phyloP scores from a whole-genome alignment of 768 basidiomycete genomes.

The Boletales sp. region DNA sequence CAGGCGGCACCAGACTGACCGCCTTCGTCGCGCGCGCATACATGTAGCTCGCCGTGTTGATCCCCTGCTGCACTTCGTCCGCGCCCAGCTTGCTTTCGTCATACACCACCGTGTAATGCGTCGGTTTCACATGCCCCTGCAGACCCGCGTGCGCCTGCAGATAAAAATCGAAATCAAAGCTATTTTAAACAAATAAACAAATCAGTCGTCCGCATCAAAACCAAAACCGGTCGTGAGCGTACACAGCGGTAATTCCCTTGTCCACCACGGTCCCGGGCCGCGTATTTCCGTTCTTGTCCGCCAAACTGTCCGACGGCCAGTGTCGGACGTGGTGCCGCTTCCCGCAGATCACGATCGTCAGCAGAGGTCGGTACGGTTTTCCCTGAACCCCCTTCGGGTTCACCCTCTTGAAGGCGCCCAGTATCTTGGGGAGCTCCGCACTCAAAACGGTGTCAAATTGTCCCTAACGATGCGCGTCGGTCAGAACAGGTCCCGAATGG shows the following conservation, averaged over 20 bases:
- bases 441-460: slow-evolving; percentile 63
- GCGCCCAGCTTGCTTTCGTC: slow-evolving; percentile 70
- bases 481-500: neutral
- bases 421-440: slow-evolving; percentile 60
- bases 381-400: slow-evolving; percentile 42
- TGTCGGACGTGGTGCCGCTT: slow-evolving; percentile 62
- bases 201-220: neutral
- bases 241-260: slow-evolving; percentile 70
- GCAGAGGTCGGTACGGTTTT: slow-evolving; percentile 50
- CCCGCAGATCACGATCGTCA: slow-evolving; percentile 80
- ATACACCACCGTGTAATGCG: slow-evolving; percentile 77
- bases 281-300: slow-evolving; percentile 71
- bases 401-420: slow-evolving; percentile 50
- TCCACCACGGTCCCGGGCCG: slow-evolving; percentile 79
- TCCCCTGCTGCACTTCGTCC: slow-evolving; percentile 71
- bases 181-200: slow-evolving; percentile 12
- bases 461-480: slow-evolving; percentile 42
- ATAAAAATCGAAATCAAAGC: slow-evolving; percentile 65
- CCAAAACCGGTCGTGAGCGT: slow-evolving; percentile 18
- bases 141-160: slow-evolving; percentile 74
- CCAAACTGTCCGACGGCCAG: slow-evolving; percentile 50
- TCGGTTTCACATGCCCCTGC: slow-evolving; percentile 67
- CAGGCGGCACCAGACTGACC: slow-evolving; percentile 75
- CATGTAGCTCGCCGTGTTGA: slow-evolving; percentile 65
- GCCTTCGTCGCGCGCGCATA: slow-evolving; percentile 84